These are phyloP conservation scores for Ustilago cynodontis DNA, from an alignment of 1,284 basidiomycete genomes.

Conservation along the genomic window DNA sequence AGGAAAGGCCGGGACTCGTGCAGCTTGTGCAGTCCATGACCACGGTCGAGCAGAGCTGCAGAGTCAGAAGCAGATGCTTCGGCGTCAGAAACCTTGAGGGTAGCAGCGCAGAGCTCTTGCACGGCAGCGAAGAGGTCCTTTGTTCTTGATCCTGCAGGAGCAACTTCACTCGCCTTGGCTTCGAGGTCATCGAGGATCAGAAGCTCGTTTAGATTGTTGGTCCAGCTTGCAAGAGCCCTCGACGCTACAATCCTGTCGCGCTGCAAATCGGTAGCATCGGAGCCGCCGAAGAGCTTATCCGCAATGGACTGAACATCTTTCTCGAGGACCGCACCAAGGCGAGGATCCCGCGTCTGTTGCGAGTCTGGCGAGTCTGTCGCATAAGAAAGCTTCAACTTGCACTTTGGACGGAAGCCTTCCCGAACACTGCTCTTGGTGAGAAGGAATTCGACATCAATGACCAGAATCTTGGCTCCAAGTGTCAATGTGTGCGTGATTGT, in stretches of 20 bases:
- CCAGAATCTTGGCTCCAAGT: slow-evolving; percentile 50
- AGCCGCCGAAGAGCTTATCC: slow-evolving; percentile 32
- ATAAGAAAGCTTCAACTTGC: slow-evolving; percentile 47
- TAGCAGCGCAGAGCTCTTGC: slow-evolving; percentile 33
- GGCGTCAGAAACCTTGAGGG: slow-evolving; percentile 19
- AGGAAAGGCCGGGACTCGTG: slow-evolving; percentile 36
- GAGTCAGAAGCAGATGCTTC: slow-evolving; percentile 16
- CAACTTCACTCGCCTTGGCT: slow-evolving; percentile 26
- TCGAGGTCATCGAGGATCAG: slow-evolving; percentile 33
- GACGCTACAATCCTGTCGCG: slow-evolving; percentile 20
- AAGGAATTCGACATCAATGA: slow-evolving; percentile 49
- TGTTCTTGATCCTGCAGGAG: slow-evolving; percentile 8
- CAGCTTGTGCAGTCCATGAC: slow-evolving; percentile 38
- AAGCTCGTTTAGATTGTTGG: slow-evolving; percentile 39
- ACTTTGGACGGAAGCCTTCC: slow-evolving; percentile 15
- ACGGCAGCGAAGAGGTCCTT: slow-evolving; percentile 42
- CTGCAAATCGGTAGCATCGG: not conserved
- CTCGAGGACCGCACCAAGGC: slow-evolving; percentile 31
- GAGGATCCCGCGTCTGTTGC: slow-evolving; percentile 31
- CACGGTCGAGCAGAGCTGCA: slow-evolving; percentile 25
- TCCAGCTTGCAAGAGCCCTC: slow-evolving; percentile 27
- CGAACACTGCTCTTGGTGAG: not conserved
- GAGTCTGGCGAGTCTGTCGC: slow-evolving; percentile 40
- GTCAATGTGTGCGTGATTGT: slow-evolving; percentile 37
- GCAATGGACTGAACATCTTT: slow-evolving; percentile 40